Evolutionary conservation across 768 basidiomycete genomes (phyloP), one percentile per base, ranked within the genome.

Genomic region (Leccinum longicurvipes): DNA sequence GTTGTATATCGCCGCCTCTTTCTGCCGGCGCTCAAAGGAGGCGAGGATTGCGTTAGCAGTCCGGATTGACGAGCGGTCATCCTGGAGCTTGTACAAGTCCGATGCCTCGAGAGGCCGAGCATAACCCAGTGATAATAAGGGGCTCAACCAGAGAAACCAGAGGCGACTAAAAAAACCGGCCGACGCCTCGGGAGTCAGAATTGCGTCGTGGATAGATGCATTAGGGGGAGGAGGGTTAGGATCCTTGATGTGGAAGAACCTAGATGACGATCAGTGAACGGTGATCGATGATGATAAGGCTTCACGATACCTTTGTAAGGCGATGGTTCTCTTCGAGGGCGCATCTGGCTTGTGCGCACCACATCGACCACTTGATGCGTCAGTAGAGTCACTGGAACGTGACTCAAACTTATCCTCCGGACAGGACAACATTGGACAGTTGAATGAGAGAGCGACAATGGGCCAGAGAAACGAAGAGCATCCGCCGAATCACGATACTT

Each of bases 11-110:
- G 78, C 76, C 1, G 89, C 90, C 39, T 74, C 75, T 56, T 73
- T 72, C 25, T 73, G 69, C 2, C 90, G 79, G 14, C 75, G 69
- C 19, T 85, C 81, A 65, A 87, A 93, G 0, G 87, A 87, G 4
- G 69, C 70, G 19, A 80, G 75, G 41, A 96, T 87, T 31, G 77
- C 74, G 1, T 81, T 74, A 2, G 89, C 87, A 34, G 92, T 82
- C 15, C 72, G 63, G 1, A 75, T 78, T 1, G 92, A 79, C 2
- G 81, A 76, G 27, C 85, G 81, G 25, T 81, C 68, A 34, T 84
- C 80, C 56, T 84, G 84, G 24, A 94, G 82, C 69, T 83, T 89
- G 77, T 86, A 93, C 3, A 95, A 76, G 70, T 95, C 93, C 0
- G 86, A 72, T 0, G 85, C 84, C 64, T 93, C 87, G 3, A 96